phyloP scores from a whole-genome alignment of 257 asterid species.

The Nyctanthes arbortristis region DNA sequence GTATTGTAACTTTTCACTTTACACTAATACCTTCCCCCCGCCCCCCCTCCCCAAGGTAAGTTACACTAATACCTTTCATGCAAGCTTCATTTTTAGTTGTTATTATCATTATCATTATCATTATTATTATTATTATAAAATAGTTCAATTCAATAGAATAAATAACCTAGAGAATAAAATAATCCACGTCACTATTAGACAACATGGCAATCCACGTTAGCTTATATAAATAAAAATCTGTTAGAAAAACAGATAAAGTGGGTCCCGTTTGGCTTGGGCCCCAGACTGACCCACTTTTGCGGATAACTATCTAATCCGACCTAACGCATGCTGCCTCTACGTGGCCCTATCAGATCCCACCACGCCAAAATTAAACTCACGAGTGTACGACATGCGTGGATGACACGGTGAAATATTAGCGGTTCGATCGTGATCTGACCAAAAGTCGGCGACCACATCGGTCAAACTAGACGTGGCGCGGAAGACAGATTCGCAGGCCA shows the following conservation, averaged over 20 bases:
- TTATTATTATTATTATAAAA: too few relatives aligned
- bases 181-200: constrained; percentile 2
- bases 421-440: neutral
- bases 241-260: constrained; percentile 22
- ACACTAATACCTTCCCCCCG: too few relatives aligned
- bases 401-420: neutral
- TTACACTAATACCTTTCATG: too few relatives aligned
- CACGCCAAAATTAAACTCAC: neutral
- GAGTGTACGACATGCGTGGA: neutral
- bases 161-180: neutral
- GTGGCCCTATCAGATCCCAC: neutral
- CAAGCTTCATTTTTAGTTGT: too few relatives aligned
- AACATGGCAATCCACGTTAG: neutral
- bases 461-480: neutral
- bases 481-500: neutral
- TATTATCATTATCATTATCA: too few relatives aligned
- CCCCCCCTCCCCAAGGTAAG: too few relatives aligned
- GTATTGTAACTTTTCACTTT: too few relatives aligned
- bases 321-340: neutral
- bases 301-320: constrained; percentile 21
- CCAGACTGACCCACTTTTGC: neutral
- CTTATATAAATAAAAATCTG: neutral
- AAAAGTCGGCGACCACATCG: neutral
- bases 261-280: constrained; percentile 14
- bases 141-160: too few relatives aligned